phyloP scores from a whole-genome alignment of 2,329 filamentous ascomycete species.

The Xylogone sp. region DNA sequence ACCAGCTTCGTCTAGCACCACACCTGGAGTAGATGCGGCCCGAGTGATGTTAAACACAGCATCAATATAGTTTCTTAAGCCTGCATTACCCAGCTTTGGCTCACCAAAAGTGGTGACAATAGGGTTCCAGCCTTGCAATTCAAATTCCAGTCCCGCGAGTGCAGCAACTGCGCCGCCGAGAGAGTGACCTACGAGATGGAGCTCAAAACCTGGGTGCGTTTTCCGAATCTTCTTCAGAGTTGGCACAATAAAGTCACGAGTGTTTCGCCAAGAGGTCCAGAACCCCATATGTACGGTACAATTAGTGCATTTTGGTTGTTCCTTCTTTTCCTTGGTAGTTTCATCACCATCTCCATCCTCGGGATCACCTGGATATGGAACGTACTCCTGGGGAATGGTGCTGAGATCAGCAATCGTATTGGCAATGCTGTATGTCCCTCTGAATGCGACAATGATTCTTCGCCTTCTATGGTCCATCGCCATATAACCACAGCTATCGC shows the following conservation, averaged over 20 bases:
- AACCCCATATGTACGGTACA: constrained; percentile 95
- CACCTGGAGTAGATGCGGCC: not conserved
- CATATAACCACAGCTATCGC: constrained; percentile 91
- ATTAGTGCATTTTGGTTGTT: constrained; percentile 63
- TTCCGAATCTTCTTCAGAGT: constrained; percentile 56
- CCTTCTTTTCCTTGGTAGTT: not conserved
- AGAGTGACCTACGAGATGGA: constrained; percentile 81
- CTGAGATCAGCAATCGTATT: constrained; percentile 90
- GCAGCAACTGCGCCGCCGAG: constrained; percentile 90
- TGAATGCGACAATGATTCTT: constrained; percentile 81
- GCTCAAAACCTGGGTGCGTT: constrained; percentile 64
- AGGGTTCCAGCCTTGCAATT: constrained; percentile 68
- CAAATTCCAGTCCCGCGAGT: constrained; percentile 79
- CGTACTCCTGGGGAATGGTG: constrained; percentile 84
- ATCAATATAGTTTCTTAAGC: constrained; percentile 53
- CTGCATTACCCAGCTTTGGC: constrained; percentile 61
- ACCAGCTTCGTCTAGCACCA: not conserved
- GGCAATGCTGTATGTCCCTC: constrained; percentile 89
- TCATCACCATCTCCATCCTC: constrained; percentile 17
- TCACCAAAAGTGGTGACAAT: constrained; percentile 89
- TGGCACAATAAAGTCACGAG: constrained; percentile 65
- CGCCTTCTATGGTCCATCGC: constrained; percentile 67
- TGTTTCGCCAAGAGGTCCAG: constrained; percentile 76
- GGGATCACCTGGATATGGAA: constrained; percentile 66
- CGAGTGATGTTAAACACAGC: constrained; percentile 37